Conservation (phyloP, 176 grass and related monocot species). For the Olyra latifolia region DNA sequence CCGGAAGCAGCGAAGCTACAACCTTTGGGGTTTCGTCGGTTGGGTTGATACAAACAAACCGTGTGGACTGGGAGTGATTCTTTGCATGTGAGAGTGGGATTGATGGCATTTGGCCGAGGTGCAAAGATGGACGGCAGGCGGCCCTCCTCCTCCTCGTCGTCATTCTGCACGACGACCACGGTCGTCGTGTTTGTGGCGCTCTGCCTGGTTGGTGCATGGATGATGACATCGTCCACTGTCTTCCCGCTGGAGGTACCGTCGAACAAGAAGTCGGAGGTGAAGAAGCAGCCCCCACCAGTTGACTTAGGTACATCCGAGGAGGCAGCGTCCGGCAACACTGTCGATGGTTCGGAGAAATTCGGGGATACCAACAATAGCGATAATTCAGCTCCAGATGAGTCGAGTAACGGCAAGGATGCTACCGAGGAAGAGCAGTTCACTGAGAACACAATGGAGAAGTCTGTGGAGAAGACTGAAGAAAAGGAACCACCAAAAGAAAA, state of each 20-base stretch:
- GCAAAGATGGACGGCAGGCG: constrained; percentile 79
- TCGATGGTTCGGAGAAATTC: constrained; percentile 41
- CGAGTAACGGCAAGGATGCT: constrained; percentile 41
- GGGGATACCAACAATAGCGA: constrained; percentile 48
- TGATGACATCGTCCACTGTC: constrained; percentile 84
- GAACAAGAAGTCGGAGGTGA: constrained; percentile 50
- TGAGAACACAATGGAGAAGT: constrained; percentile 45
- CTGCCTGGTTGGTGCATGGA: constrained; percentile 84
- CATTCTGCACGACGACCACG: constrained; percentile 73
- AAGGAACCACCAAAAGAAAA: constrained; percentile 34
- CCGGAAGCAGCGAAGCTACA: constrained; percentile 7
- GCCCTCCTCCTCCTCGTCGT: constrained; percentile 52
- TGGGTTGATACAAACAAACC: constrained; percentile 5
- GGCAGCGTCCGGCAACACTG: constrained; percentile 32
- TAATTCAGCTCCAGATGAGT: constrained; percentile 34
- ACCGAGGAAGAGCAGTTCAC: constrained; percentile 45
- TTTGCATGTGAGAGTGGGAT: constrained; percentile 37
- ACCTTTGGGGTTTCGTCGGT: neutral
- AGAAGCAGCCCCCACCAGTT: constrained; percentile 24
- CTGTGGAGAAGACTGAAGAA: constrained; percentile 44
- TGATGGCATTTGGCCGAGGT: constrained; percentile 76
- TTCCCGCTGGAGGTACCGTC: constrained; percentile 57
- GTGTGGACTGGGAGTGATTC: neutral
- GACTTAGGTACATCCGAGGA: constrained; percentile 45
- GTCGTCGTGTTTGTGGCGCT: constrained; percentile 77